Evolutionary conservation across 2,329 filamentous ascomycete species (phyloP).

Genomic region (Aspergillus pseudoviridinutans): DNA sequence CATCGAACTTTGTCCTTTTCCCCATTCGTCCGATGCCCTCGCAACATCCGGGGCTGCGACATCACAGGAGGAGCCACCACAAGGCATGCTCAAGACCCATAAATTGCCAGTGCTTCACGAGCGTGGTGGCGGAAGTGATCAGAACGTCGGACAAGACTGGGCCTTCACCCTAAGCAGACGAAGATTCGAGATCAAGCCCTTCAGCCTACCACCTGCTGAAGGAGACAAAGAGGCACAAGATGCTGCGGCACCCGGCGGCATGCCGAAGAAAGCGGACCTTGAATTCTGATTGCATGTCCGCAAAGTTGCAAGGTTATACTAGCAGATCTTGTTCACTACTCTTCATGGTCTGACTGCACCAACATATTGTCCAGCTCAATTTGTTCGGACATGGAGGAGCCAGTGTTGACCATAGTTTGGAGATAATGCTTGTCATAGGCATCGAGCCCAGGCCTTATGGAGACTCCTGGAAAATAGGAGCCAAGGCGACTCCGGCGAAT

Average conservation of each 20-base stretch:
- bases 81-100: constrained; percentile 81
- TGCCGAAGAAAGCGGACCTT: constrained; percentile 63
- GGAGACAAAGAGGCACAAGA: constrained; percentile 65
- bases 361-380: constrained; percentile 62
- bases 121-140: constrained; percentile 73
- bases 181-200: constrained; percentile 81
- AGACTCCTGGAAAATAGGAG: constrained; percentile 44
- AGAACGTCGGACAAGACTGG: constrained; percentile 74
- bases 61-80: constrained; percentile 67
- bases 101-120: constrained; percentile 82
- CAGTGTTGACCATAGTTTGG: constrained; percentile 52
- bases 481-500: constrained; percentile 53
- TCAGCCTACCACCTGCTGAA: constrained; percentile 81
- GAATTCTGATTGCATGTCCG: constrained; percentile 56
- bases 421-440: constrained; percentile 56
- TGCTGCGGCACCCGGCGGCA: constrained; percentile 40
- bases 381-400: constrained; percentile 55
- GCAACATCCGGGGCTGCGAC: constrained; percentile 53
- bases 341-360: constrained; percentile 38
- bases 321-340: constrained; percentile 18
- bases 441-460: constrained; percentile 39
- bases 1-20: constrained; percentile 75
- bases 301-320: constrained; percentile 1
- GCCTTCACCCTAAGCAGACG: constrained; percentile 83
- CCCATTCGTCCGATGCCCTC: constrained; percentile 51